Evolutionary conservation across 352 stramenopile genomes (phyloP), one percentile per base, ranked within the genome.

Genomic region (Aphanomyces astaci): DNA sequence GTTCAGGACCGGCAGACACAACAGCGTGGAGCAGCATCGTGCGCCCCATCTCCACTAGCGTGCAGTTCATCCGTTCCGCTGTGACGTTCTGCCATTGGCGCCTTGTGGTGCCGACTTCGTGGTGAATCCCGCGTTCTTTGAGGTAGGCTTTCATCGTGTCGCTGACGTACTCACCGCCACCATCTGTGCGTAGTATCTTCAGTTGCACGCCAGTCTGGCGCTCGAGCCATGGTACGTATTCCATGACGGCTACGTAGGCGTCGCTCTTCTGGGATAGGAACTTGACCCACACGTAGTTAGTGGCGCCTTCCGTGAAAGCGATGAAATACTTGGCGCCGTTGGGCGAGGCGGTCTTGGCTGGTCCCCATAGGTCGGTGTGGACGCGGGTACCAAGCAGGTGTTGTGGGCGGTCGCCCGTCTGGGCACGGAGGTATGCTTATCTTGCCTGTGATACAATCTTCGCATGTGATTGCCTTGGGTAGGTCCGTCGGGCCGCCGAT

Each of bases 11-110:
- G n/a, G n/a, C n/a, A n/a, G n/a, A n/a, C n/a, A n/a, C 30, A 27
- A 56, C 54, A 27, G 55, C 55, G 57, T 72, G 31, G 28, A 64
- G 43, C 28, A 72, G 19, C 55, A 74, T 72, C 19, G 64, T 62
- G 19, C 70, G 46, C n/a, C 30, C 70, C 9, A 28, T 39, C 31
- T 74, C 31, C 0, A 70, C 53, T 1, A 74, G 32, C 1, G 70
- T 74, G 39, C 64, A 32, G n/a, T 74, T 74, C 64, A 74, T 74
- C 4, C 70, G 53, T 30, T 74, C 64, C 27, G 70, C 70, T 2
- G 70, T 15, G 24, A 64, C 64, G 31, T 75, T 75, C 32, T 75
- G 70, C 32, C 66, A 70, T 17, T 46, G 70, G 13, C 11, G 45
- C 30, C 67, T 57, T 10, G 70, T 52, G 0, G 62, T 32, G n/a